Base-by-base conservation (phyloP, 2,329 filamentous ascomycete species). In the Juglanconis sp. region DNA sequence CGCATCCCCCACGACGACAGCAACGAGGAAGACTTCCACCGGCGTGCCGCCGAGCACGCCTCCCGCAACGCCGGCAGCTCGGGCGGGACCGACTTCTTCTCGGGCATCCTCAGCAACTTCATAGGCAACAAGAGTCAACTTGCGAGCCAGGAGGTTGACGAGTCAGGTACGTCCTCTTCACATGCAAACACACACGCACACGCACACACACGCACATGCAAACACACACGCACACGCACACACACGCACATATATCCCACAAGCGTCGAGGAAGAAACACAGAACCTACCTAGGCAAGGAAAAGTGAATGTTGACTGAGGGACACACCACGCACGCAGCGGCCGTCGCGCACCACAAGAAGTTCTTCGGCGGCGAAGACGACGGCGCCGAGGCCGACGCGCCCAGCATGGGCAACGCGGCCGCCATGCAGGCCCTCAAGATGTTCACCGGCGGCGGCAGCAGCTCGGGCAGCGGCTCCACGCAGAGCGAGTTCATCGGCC, bases 361-460 rank as follows among this genome's bases (percentile, higher is more conserved):
- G 61, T 85, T 88, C 69, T 96, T 92, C 71, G 83, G 82, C 38
- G 77, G 80, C 30, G 76, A 79, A 17, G 75, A 79, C 32, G 74
- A 79, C 58, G 72, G 76, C 64, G 73, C 75, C 66, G 69, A 79
- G 66, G 76, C 80, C 42, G 78, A 82, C 59, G 77, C 80, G 53
- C 74, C 73, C 64, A 80, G 74, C 69, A 86, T 85, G 74, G 90
- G 93, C 69, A 77, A 81, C 68, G 88, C 93, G 56, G 90, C 91
- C 62, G 92, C 90, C 17, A 87, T 93, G 83, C 88, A 93, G 73
- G 90, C 90, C 0, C 73, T 93, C 65, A 92, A 93, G 79, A 84
- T 88, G 79, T 96, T 96, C 75, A 85, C 82, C 42, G 79, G 82
- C 52, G 82, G 86, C 30, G 17, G 58, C 24, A 73, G 76, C 9